phyloP scores from a whole-genome alignment of 192 early-diverging fungal species.

The Jimgerdemannia lactiflua region DNA sequence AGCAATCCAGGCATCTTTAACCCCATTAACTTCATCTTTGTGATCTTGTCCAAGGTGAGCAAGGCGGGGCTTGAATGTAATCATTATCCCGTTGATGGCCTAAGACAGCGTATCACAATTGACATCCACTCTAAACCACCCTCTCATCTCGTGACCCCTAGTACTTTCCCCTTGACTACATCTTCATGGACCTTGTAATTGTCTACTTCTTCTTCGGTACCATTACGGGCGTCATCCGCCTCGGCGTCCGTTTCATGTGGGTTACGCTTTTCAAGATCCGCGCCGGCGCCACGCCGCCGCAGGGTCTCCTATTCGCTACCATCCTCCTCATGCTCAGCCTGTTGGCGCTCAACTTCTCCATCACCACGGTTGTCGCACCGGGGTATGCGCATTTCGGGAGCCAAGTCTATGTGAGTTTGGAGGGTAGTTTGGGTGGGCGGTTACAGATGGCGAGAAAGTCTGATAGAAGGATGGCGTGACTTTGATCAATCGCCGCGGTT shows the following conservation, averaged over 20 bases:
- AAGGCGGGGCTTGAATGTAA: not conserved
- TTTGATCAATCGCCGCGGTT: too few species aligned
- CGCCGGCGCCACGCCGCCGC: constrained; percentile 48
- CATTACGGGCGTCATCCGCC: constrained; percentile 44
- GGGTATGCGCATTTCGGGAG: constrained; percentile 61
- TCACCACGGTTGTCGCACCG: constrained; percentile 57
- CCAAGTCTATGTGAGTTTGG: constrained; percentile 51
- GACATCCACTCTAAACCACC: not conserved
- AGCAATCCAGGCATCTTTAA: constrained; percentile 46
- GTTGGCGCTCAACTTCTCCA: constrained; percentile 48
- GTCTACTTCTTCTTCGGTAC: constrained; percentile 54
- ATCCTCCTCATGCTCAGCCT: constrained; percentile 49
- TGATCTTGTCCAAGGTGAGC: constrained; percentile 43
- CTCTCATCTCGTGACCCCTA: not conserved
- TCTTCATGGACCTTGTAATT: constrained; percentile 48
- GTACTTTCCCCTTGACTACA: constrained; percentile 51
- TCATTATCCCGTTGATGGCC: too few species aligned
- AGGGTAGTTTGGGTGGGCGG: not conserved
- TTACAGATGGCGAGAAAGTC: too few species aligned
- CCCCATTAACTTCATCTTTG: constrained; percentile 51
- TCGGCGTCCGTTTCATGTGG: constrained; percentile 59
- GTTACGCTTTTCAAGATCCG: constrained; percentile 46
- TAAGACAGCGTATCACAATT: too few species aligned
- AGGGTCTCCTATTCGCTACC: constrained; percentile 52
- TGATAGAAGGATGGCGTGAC: too few species aligned